Conservation (phyloP, 2,329 filamentous ascomycete species). For the Fusarium sp. region DNA sequence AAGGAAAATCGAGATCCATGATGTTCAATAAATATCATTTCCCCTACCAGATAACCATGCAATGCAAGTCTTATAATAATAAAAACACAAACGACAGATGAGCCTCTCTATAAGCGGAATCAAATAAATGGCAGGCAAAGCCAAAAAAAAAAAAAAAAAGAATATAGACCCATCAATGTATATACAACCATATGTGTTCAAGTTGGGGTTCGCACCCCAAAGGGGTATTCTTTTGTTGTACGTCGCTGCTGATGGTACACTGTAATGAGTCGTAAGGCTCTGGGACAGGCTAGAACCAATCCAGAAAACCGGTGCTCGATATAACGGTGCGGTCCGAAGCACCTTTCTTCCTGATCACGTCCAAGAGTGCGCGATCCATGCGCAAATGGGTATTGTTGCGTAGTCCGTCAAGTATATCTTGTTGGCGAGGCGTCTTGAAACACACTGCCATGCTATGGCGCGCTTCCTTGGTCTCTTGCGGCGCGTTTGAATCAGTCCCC, state of each 20-base stretch:
- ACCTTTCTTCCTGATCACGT: slow-evolving; percentile 14
- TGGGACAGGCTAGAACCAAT: slow-evolving; percentile 20
- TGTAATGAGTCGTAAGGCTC: slow-evolving; percentile 18
- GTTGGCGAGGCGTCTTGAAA: slow-evolving; percentile 10
- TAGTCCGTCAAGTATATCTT: slow-evolving; percentile 26
- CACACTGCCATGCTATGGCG: neutral
- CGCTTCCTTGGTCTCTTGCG: neutral
- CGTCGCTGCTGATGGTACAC: slow-evolving; percentile 37
- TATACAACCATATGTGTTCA: slow-evolving; percentile 40
- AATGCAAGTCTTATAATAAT: slow-evolving; percentile 40
- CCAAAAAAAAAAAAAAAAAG: neutral
- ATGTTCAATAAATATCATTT: slow-evolving; percentile 26
- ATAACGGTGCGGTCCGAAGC: slow-evolving; percentile 23
- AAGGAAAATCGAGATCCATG: slow-evolving; percentile 31
- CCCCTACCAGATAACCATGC: slow-evolving; percentile 35
- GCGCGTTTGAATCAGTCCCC: slow-evolving; percentile 27
- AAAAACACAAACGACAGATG: slow-evolving; percentile 22
- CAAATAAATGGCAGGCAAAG: slow-evolving; percentile 19
- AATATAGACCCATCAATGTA: slow-evolving; percentile 30
- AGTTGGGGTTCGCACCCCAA: slow-evolving; percentile 41
- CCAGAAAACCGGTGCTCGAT: slow-evolving; percentile 18
- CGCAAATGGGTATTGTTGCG: slow-evolving; percentile 33
- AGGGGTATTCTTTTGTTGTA: slow-evolving; percentile 39
- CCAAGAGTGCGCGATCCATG: slow-evolving; percentile 27
- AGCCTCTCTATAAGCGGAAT: slow-evolving; percentile 34